Conservation (phyloP, 805 yeast genomes). For the Saccharomyces mikatae region DNA sequence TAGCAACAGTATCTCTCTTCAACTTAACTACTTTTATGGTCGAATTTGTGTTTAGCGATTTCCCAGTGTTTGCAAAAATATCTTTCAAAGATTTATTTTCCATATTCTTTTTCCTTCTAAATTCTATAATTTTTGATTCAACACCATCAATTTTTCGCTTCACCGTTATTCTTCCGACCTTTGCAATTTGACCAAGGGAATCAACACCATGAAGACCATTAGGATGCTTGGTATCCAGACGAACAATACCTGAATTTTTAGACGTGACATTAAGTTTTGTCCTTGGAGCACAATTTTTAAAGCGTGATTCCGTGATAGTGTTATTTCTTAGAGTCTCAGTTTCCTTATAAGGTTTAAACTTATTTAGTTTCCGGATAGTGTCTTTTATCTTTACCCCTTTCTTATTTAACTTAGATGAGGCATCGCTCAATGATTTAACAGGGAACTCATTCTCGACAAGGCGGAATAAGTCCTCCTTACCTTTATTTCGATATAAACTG, state of each 20-base stretch:
- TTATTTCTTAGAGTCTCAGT: neutral
- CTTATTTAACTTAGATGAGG: neutral
- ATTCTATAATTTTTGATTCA: neutral
- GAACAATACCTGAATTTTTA: neutral
- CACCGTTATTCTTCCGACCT: neutral
- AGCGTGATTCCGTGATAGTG: neutral
- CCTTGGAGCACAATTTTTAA: neutral
- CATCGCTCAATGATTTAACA: neutral
- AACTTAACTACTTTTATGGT: neutral
- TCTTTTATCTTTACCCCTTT: neutral
- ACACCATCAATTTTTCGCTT: neutral
- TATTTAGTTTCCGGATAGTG: neutral
- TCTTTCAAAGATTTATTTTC: neutral
- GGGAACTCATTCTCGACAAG: neutral
- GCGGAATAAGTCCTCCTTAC: neutral
- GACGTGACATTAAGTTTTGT: neutral
- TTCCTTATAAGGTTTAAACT: neutral
- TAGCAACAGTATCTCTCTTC: neutral
- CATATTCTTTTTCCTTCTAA: neutral
- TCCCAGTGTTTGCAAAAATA: neutral
- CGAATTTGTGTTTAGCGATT: neutral
- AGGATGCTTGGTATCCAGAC: neutral
- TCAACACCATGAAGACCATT: neutral
- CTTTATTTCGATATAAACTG: neutral
- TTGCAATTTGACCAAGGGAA: neutral